Evolutionary conservation across 2,329 filamentous ascomycete species (phyloP).

Genomic region (Ceratocystis eucalypticola): DNA sequence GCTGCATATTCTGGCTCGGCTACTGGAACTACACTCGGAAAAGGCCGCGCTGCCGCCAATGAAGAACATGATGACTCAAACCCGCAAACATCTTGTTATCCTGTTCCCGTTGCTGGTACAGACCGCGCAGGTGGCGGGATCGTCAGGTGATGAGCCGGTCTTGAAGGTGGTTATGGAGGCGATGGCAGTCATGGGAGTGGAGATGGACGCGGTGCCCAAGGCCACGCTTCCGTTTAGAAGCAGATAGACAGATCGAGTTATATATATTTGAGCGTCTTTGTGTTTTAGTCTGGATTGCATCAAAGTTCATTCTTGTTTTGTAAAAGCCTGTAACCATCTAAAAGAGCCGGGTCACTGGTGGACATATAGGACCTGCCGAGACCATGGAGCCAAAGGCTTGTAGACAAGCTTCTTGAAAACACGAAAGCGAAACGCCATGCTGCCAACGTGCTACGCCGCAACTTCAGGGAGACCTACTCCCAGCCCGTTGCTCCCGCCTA

Average conservation of each 20-base stretch:
- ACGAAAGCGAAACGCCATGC: too few relatives aligned
- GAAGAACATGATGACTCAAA: conserved; percentile 39
- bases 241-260: background rate
- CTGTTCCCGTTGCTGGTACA: conserved; percentile 66
- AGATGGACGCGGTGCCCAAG: conserved; percentile 29
- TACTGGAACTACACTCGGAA: conserved; percentile 57
- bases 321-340: background rate
- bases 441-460: too few relatives aligned
- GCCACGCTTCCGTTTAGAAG: background rate
- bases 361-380: background rate
- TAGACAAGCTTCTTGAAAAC: too few relatives aligned
- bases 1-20: conserved; percentile 50
- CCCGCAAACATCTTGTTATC: conserved; percentile 62
- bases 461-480: too few relatives aligned
- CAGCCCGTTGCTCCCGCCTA: too few relatives aligned
- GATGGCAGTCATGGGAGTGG: conserved; percentile 47
- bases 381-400: background rate
- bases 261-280: background rate
- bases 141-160: conserved; percentile 47
- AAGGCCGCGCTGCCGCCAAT: conserved; percentile 51
- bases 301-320: background rate
- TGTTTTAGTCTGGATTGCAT: background rate
- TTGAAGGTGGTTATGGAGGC: conserved; percentile 44
- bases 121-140: conserved; percentile 45
- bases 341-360: background rate